These are phyloP conservation scores for Solanum megistacrolobum DNA, from an alignment of 257 asterid species.

Conservation along the genomic window DNA sequence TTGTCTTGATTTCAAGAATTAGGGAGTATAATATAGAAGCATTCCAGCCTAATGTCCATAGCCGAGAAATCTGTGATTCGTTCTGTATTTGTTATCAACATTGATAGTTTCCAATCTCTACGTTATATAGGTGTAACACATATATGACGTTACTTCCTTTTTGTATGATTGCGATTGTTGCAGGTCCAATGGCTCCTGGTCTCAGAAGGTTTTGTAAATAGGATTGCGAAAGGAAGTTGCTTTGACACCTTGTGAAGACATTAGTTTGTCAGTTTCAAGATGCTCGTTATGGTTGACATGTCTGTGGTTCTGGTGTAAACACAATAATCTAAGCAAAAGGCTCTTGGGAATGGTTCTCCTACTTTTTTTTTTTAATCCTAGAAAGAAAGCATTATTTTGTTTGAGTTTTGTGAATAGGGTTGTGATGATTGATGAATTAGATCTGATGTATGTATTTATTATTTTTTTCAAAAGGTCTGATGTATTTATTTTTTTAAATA, in stretches of 20 bases:
- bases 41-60: not conserved
- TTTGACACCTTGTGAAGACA: not conserved
- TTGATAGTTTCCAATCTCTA: not conserved
- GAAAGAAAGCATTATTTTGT: not conserved
- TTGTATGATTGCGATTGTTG: not conserved
- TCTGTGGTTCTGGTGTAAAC: not conserved
- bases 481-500: not conserved
- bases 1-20: not conserved
- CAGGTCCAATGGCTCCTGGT: conserved; percentile 1
- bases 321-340: not conserved
- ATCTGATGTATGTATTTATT: not conserved
- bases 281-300: not conserved
- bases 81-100: not conserved
- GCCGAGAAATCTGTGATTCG: not conserved
- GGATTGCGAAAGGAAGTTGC: not conserved
- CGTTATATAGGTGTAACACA: not conserved
- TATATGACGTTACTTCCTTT: not conserved
- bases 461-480: not conserved
- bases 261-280: not conserved
- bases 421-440: not conserved
- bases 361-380: not conserved
- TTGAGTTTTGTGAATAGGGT: not conserved
- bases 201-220: not conserved
- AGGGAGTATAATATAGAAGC: not conserved
- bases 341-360: not conserved